Percentiles rank a stretch among this genome's conserved stretches.
These are phyloP conservation scores for Entomortierella beljakovae DNA, from an alignment of 192 early-diverging fungal genomes.

Conservation along the genomic window DNA sequence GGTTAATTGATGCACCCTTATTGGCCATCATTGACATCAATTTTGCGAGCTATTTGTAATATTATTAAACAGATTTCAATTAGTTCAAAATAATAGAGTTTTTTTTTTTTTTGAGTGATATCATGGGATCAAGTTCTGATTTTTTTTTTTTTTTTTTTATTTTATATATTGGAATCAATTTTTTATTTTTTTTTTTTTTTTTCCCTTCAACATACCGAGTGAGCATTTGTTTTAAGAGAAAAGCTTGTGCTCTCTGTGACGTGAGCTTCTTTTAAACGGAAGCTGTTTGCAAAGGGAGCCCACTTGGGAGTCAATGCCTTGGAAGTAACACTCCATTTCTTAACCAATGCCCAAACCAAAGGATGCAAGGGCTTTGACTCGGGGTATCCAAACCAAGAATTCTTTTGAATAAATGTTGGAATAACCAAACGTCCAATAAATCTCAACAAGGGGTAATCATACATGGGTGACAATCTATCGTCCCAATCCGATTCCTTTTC, in stretches of 20 bases:
- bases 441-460: slow-evolving; percentile 57
- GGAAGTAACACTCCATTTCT: slow-evolving; percentile 36
- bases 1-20: slow-evolving; percentile 51
- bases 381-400: slow-evolving; percentile 39
- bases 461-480: slow-evolving; percentile 57
- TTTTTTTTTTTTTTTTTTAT: too few relatives aligned
- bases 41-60: slow-evolving; percentile 59
- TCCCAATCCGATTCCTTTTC: slow-evolving; percentile 37
- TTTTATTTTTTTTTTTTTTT: too few relatives aligned
- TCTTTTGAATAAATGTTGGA: slow-evolving; percentile 32
- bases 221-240: slow-evolving; percentile 52
- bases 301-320: slow-evolving; percentile 25
- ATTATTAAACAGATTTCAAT: slow-evolving; percentile 1
- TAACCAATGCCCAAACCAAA: slow-evolving; percentile 40
- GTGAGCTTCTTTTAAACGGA: slow-evolving; percentile 44
- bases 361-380: slow-evolving; percentile 32
- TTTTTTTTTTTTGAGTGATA: too few relatives aligned
- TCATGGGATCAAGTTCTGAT: too few relatives aligned
- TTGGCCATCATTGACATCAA: slow-evolving; percentile 74
- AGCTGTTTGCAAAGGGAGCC: slow-evolving; percentile 28
- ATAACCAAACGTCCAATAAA: slow-evolving; percentile 61
- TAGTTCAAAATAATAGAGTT: too few relatives aligned
- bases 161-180: too few relatives aligned
- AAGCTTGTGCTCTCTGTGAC: slow-evolving; percentile 47
- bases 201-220: slow-evolving; percentile 34